phyloP scores from a whole-genome alignment of 768 basidiomycete species.

The Termitomyces heimii region DNA sequence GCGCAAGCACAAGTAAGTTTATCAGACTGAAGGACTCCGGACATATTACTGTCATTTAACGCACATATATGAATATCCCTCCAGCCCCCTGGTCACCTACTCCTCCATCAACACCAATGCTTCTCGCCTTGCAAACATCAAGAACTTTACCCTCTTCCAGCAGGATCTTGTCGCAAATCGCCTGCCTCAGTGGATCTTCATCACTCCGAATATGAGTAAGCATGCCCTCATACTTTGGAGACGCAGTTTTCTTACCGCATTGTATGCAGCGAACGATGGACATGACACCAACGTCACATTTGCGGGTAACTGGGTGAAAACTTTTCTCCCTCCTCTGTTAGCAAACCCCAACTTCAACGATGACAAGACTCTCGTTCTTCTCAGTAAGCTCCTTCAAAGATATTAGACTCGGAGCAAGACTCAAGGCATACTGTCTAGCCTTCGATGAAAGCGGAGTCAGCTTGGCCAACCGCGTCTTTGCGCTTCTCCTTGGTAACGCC shows the following conservation, averaged over 20 bases:
- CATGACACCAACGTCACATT: slow-evolving; percentile 58
- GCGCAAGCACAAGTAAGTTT: slow-evolving; percentile 25
- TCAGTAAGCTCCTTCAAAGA: slow-evolving; percentile 24
- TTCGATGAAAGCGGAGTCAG: slow-evolving; percentile 52
- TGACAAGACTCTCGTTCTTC: slow-evolving; percentile 45
- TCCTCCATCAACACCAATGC: slow-evolving; percentile 41
- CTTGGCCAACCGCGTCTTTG: slow-evolving; percentile 40
- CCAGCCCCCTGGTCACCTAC: slow-evolving; percentile 39
- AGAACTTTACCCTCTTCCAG: slow-evolving; percentile 62
- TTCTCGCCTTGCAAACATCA: slow-evolving; percentile 34
- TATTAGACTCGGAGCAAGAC: background rate
- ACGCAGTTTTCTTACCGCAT: background rate
- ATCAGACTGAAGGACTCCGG: background rate
- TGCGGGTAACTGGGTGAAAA: slow-evolving; percentile 36
- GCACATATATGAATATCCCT: background rate
- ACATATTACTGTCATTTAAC: background rate
- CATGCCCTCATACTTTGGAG: slow-evolving; percentile 7
- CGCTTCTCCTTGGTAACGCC: slow-evolving; percentile 36
- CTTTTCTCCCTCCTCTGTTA: slow-evolving; percentile 49
- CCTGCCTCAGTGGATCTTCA: slow-evolving; percentile 54
- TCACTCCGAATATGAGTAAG: slow-evolving; percentile 50
- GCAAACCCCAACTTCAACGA: slow-evolving; percentile 47
- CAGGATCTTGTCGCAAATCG: slow-evolving; percentile 44
- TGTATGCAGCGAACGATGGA: slow-evolving; percentile 37
- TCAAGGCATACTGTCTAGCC: slow-evolving; percentile 12